Percentiles rank a stretch among this genome's conserved stretches.
Conservation (phyloP, 441 rosid genomes). For the Isatis lusitanica region DNA sequence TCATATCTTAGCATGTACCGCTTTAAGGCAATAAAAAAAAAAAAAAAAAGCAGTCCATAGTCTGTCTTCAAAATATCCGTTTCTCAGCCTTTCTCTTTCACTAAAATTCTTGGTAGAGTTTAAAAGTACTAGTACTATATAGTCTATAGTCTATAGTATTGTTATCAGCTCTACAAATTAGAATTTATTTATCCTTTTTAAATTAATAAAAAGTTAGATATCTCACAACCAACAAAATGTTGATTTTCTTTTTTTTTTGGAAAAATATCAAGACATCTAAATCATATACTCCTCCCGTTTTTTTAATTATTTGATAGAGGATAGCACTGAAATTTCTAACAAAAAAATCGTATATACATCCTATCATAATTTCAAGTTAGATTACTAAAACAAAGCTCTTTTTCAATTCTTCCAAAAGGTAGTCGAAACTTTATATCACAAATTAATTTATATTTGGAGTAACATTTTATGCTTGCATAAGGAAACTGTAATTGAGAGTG, state of each 20-base stretch:
- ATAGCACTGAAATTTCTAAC: neutral
- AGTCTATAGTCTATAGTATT: neutral
- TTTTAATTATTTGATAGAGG: too few relatives aligned
- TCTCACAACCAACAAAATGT: neutral
- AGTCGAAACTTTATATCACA: too few relatives aligned
- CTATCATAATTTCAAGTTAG: neutral
- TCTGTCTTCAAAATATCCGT: neutral
- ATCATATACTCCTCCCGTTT: neutral
- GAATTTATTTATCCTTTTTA: neutral
- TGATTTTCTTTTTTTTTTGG: neutral
- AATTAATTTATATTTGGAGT: too few relatives aligned
- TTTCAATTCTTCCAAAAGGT: too few relatives aligned
- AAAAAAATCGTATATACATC: neutral
- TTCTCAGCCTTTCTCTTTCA: neutral
- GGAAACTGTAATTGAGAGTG: too few relatives aligned
- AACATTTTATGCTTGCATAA: neutral
- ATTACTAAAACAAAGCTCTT: too few relatives aligned
- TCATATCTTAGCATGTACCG: constrained; percentile 14
- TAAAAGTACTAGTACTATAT: neutral
- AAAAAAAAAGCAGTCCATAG: neutral
- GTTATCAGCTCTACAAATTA: neutral
- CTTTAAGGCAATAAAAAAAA: constrained; percentile 2
- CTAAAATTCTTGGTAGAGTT: neutral
- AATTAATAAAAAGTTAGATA: too few relatives aligned
- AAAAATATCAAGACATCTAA: neutral